Evolutionary conservation across 164 flowering plant genomes (phyloP).

Genomic region (Aristolochia californica): DNA sequence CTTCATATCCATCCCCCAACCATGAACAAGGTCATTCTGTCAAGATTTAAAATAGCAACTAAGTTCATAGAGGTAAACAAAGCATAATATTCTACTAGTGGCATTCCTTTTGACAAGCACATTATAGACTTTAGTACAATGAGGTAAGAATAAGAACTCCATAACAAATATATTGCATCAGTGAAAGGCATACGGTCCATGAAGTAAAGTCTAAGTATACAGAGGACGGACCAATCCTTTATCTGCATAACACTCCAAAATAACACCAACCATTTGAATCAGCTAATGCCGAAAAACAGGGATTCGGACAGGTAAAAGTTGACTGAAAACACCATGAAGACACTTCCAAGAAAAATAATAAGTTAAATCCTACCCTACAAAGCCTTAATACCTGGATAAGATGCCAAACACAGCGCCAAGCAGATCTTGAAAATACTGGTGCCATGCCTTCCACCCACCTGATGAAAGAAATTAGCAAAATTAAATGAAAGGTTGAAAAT

Average conservation of each 20-base stretch:
- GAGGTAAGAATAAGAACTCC: too few relatives aligned
- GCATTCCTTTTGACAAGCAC: too few relatives aligned
- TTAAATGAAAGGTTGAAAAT: neutral
- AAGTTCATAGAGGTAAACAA: neutral
- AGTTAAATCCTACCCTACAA: neutral
- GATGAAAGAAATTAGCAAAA: slow-evolving; percentile 8
- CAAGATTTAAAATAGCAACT: slow-evolving; percentile 5
- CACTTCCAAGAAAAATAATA: too few relatives aligned
- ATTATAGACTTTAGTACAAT: too few relatives aligned
- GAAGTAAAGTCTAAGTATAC: too few relatives aligned
- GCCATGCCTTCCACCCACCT: slow-evolving; percentile 99
- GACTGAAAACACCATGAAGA: neutral
- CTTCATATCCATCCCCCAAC: slow-evolving; percentile 99
- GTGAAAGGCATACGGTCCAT: too few relatives aligned
- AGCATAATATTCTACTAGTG: too few relatives aligned
- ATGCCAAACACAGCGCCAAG: slow-evolving; percentile 96
- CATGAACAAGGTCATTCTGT: slow-evolving; percentile 97
- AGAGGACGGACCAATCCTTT: too few relatives aligned
- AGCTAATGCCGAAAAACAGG: too few relatives aligned
- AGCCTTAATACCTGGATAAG: slow-evolving; percentile 68
- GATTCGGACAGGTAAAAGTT: neutral
- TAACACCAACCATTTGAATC: too few relatives aligned
- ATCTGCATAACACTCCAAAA: too few relatives aligned
- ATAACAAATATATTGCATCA: too few relatives aligned
- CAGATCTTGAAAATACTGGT: slow-evolving; percentile 90